These are phyloP conservation scores for Alternaria postmessia DNA, from an alignment of 2,329 filamentous ascomycete genomes.

Conservation along the genomic window DNA sequence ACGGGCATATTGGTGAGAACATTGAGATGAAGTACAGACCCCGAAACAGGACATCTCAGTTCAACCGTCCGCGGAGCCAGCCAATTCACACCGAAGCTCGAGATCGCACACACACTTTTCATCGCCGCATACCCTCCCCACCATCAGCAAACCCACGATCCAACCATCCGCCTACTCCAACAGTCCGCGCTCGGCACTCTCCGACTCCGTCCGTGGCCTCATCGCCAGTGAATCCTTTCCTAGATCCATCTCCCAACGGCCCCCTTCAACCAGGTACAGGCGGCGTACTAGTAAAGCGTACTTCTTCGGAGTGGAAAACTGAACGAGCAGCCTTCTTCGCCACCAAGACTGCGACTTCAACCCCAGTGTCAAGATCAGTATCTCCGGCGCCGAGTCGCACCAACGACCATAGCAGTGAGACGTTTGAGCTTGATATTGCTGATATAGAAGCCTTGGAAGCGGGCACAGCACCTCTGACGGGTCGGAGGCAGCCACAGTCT, in stretches of 20 bases:
- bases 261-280: neutral
- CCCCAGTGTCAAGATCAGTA: neutral
- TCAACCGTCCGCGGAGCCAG: neutral
- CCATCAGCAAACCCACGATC: neutral
- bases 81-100: neutral
- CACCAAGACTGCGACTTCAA: neutral
- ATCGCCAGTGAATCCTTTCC: neutral
- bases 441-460: constrained; percentile 6
- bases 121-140: neutral
- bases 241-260: neutral
- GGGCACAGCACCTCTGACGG: neutral
- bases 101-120: neutral
- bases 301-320: neutral
- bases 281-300: neutral
- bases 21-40: neutral
- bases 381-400: neutral
- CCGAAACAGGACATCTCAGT: neutral
- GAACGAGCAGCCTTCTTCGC: neutral
- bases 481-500: neutral
- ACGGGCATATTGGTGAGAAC: neutral
- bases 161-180: neutral
- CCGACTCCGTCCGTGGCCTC: neutral
- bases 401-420: neutral
- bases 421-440: neutral
- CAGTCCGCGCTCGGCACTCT: neutral